These are phyloP conservation scores for Cornus controversa DNA, from an alignment of 148 eudicot genomes.

Conservation along the genomic window DNA sequence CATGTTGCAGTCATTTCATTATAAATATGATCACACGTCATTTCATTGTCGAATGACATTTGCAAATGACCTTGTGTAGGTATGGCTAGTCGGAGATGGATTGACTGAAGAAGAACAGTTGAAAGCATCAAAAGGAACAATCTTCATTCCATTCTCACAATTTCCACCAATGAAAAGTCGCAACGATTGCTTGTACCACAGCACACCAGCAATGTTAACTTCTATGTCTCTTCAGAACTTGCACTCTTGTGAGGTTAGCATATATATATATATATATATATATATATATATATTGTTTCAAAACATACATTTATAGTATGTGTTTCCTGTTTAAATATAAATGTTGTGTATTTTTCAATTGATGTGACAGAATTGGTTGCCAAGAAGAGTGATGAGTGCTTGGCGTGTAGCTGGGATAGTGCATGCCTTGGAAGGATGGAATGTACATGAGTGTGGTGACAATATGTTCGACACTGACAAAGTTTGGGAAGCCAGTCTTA, in stretches of 20 bases:
- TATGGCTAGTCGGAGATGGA: conserved; percentile 55
- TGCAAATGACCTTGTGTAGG: conserved; percentile 6
- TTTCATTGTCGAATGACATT: too few species aligned
- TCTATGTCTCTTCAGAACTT: conserved; percentile 58
- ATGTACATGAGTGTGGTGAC: conserved; percentile 41
- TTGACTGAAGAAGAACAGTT: conserved; percentile 34
- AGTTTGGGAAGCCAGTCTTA: conserved; percentile 50
- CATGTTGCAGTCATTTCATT: too few species aligned
- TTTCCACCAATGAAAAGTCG: conserved; percentile 48
- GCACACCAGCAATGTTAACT: conserved; percentile 60
- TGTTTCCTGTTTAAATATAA: too few species aligned
- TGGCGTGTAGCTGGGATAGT: conserved; percentile 54
- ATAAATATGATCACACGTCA: too few species aligned
- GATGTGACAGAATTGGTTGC: conserved; percentile 61
- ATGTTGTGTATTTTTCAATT: background rate
- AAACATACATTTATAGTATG: too few species aligned
- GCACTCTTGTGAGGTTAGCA: conserved; percentile 69
- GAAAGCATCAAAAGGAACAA: conserved; percentile 48
- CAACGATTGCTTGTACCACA: conserved; percentile 40
- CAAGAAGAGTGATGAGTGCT: conserved; percentile 62
- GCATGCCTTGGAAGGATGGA: conserved; percentile 60
- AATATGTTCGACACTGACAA: conserved; percentile 33
- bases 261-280: too few species aligned
- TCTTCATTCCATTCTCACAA: conserved; percentile 45
- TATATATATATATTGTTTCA: background rate